Base-by-base conservation (phyloP, 345 rosid genomes). In the Linum trigynum region DNA sequence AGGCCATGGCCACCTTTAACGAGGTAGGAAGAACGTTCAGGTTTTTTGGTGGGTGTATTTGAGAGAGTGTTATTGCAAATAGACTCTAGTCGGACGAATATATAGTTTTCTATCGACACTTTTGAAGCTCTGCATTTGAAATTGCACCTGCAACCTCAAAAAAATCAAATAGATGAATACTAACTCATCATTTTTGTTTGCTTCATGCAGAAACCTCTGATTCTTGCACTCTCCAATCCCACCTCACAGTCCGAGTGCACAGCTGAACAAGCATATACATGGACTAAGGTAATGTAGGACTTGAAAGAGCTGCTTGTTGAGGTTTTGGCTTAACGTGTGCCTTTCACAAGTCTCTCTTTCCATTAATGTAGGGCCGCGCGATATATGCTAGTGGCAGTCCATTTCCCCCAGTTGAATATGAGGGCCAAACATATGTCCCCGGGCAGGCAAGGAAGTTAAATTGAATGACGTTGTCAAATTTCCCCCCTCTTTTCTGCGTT, bases 161-260 rank as follows among this genome's bases (percentile, higher is more conserved):
- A 23, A 23, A 23, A 23, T 23, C 32, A 23, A 23, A 23, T 0
- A 0, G 32, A 23, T 23, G 14, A 55, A 6, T n/a, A 7, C 59
- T 66, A 55, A 63, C 55, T 57, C 57, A 23, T 16, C 55, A 7
- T 62, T 67, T 60, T 48, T 4, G 39, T 11, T 67, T 37, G 38
- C 35, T 67, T 63, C 61, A 1, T 82, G 81, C 88, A 87, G 98
- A 86, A 77, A 78, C 98, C 98, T 14, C 77, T 92, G 61, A 86
- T 92, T 74, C 85, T 92, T 41, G 48, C 98, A 72, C 98, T 92
- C 55, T 92, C 98, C 56, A 90, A 92, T 76, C 98, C 97, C 40
- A 92, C 98, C 68, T 92, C 98, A 43, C 98, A 92, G 64, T 87
- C 98, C 48, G 97, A 92, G 80, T 90, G 97, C 70, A 92, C 98